Conservation (phyloP, 2,329 filamentous ascomycete species). For the Colletotrichum sp. region DNA sequence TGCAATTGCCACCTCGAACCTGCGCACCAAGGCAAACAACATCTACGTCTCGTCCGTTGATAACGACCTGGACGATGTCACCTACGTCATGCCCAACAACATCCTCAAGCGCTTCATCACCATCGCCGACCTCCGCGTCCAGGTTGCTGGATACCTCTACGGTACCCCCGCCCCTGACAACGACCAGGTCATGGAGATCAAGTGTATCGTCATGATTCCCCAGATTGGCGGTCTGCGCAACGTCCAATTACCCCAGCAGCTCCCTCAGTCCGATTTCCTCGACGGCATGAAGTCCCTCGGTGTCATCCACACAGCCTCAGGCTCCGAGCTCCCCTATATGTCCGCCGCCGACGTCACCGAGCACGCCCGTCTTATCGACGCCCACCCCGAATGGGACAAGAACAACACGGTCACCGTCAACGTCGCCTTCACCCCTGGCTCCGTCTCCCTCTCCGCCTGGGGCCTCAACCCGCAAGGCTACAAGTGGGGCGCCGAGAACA, state of each 20-base stretch:
- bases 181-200: constrained; percentile 94
- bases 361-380: constrained; percentile 87
- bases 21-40: constrained; percentile 93
- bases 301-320: constrained; percentile 93
- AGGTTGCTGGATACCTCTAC: constrained; percentile 96
- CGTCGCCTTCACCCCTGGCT: constrained; percentile 95
- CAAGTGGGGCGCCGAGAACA: constrained; percentile 97
- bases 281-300: constrained; percentile 87
- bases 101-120: constrained; percentile 98
- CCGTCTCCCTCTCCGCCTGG: constrained; percentile 94
- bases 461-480: constrained; percentile 89
- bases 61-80: constrained; percentile 87
- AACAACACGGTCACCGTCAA: constrained; percentile 94
- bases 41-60: constrained; percentile 98
- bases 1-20: constrained; percentile 94
- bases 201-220: constrained; percentile 96
- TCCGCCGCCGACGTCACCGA: constrained; percentile 92
- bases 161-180: constrained; percentile 92
- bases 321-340: constrained; percentile 97
- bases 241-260: constrained; percentile 85
- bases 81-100: constrained; percentile 99
- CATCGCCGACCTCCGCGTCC: constrained; percentile 93
- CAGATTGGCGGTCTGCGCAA: constrained; percentile 94
- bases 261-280: constrained; percentile 92
- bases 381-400: constrained; percentile 77